Evolutionary conservation across 164 flowering plant genomes (phyloP).

Genomic region (Sedum album): DNA sequence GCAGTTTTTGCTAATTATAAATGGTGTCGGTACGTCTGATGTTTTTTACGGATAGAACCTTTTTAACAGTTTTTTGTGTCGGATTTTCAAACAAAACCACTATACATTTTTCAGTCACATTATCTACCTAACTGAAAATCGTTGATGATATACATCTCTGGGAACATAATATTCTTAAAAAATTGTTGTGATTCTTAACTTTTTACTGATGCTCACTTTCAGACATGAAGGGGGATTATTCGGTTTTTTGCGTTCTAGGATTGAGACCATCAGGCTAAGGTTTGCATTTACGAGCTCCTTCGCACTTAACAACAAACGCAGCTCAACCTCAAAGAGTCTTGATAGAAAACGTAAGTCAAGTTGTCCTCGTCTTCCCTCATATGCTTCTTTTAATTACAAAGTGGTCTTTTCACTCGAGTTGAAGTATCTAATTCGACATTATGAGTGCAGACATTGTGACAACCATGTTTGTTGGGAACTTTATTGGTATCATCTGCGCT

Average conservation of each 20-base stretch:
- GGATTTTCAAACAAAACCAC: background rate
- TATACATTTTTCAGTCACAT: background rate
- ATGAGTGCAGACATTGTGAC: slow-evolving; percentile 59
- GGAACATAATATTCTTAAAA: background rate
- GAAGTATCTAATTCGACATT: background rate
- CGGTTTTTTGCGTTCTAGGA: slow-evolving; percentile 34
- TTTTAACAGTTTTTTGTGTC: too few species aligned
- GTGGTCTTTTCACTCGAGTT: background rate
- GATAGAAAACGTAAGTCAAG: slow-evolving; percentile 52
- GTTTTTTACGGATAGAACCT: background rate
- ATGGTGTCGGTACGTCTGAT: slow-evolving; percentile 84
- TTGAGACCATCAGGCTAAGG: slow-evolving; percentile 24
- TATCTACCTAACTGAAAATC: background rate
- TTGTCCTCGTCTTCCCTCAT: background rate
- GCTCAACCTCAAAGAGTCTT: slow-evolving; percentile 29
- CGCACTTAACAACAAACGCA: slow-evolving; percentile 14
- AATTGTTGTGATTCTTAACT: background rate
- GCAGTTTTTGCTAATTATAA: slow-evolving; percentile 55
- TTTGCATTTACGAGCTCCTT: slow-evolving; percentile 24
- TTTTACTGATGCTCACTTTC: slow-evolving; percentile 11
- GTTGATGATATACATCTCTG: slow-evolving; percentile 3
- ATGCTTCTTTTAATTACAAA: background rate
- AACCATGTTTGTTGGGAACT: slow-evolving; percentile 80
- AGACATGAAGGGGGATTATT: slow-evolving; percentile 89
- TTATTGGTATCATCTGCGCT: slow-evolving; percentile 83